A percentile compares a stretch with the other conserved stretches of the same genome.
phyloP scores from a whole-genome alignment of 139 green algal genomes.

The Tetraselmis chui region DNA sequence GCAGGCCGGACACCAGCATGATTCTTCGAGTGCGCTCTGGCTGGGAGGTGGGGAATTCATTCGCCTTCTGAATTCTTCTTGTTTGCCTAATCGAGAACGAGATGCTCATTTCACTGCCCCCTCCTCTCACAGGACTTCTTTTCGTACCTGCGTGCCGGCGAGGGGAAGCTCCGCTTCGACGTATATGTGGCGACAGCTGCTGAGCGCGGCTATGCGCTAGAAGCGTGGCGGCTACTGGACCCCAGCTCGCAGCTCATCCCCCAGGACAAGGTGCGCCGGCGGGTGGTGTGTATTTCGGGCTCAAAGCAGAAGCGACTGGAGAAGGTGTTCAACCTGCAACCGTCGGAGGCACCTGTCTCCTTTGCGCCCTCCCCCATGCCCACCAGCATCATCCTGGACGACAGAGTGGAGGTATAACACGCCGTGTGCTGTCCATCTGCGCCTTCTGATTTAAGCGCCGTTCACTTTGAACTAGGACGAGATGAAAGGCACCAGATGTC shows the following conservation, averaged over 20 bases:
- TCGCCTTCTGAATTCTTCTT: neutral
- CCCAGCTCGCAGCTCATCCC: constrained; percentile 48
- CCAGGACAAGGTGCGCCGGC: neutral
- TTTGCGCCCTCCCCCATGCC: neutral
- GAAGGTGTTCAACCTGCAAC: neutral
- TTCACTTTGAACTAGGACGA: too few relatives aligned
- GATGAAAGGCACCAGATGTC: too few relatives aligned
- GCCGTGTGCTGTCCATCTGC: too few relatives aligned
- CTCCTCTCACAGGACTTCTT: neutral
- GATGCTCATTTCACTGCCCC: neutral
- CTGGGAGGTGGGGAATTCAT: constrained; percentile 42
- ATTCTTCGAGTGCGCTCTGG: constrained; percentile 56
- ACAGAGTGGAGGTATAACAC: neutral
- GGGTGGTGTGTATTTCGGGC: neutral
- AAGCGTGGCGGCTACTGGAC: constrained; percentile 82
- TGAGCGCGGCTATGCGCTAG: constrained; percentile 70
- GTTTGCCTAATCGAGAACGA: too few relatives aligned
- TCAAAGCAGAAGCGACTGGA: neutral
- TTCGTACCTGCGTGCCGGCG: neutral
- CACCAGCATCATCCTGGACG: neutral
- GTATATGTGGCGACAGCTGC: constrained; percentile 82
- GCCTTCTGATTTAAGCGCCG: too few relatives aligned
- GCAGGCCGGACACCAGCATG: constrained; percentile 52
- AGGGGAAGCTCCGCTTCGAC: constrained; percentile 42
- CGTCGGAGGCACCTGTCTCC: neutral